Base-by-base conservation (phyloP, 2,329 filamentous ascomycete genomes). In the Seiridium unicorne region DNA sequence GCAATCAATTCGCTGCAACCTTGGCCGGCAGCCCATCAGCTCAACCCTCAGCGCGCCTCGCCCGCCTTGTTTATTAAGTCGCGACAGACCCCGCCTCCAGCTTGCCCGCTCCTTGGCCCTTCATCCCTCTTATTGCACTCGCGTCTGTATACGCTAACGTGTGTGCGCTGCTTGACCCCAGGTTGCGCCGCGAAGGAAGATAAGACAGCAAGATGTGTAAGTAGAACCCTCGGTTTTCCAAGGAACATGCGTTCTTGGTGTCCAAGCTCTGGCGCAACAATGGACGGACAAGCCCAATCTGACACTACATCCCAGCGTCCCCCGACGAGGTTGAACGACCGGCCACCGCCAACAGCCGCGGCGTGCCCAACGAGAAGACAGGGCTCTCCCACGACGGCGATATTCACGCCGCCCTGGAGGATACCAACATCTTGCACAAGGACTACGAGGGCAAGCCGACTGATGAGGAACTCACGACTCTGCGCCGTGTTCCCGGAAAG, bases 401-500 rank as follows among this genome's bases (percentile, higher is more conserved):
- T 13, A 51, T 35, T 31, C 49, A 51, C 36, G 51, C 40, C 36
- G 51, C 51, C 8, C 51, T 55, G 11, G 13, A 55, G 31, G 51
- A 55, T n/a, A 55, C 51, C 10, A 32, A 18, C n/a, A 31, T 55
- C 36, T 11, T 55, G 35, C 51, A 55, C 51, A 13, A 7, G 26
- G 67, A 72, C 46, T 73, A 73, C 54, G 65, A 68, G 59, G 70
- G 70, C 32, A 72, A 72, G 44, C 55, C 55, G 26, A 83, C 80
- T 0, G 72, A 76, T n/a, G 78, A 83, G 53, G 81, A 84, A 60
- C 57, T 69, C 5, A 60, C 59, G 2, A 78, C 74, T 48, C 58
- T 73, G 40, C 70, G 70, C 57, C 69, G 70, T 58, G 76, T 84
- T 5, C 73, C 83, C n/a, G 84, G 77, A 48, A 72, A 66, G 2